Percentiles rank a stretch among this genome's conserved stretches.
Evolutionary conservation across 2,329 filamentous ascomycete species (phyloP).

Genomic region (Paracoccidioides lutzii): DNA sequence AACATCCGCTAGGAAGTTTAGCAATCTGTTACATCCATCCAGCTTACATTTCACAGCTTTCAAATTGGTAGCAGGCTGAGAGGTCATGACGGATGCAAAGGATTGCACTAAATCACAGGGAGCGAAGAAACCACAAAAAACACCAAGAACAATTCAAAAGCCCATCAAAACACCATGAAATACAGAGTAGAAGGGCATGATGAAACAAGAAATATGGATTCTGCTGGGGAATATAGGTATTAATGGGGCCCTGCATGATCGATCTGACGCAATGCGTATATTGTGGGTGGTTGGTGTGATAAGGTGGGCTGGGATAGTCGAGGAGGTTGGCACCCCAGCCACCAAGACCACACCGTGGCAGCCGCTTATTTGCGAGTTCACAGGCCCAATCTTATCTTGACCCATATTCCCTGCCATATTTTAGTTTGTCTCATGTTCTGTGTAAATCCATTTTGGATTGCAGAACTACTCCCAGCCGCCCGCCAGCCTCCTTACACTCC

Average conservation of each 20-base stretch:
- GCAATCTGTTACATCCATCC: background rate
- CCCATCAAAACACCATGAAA: background rate
- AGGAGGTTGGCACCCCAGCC: constrained; percentile 1
- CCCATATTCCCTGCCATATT: background rate
- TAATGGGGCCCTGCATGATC: background rate
- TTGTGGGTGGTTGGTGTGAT: constrained; percentile 5
- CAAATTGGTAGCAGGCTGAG: constrained; percentile 18
- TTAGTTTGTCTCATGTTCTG: background rate
- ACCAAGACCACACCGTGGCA: constrained; percentile 2
- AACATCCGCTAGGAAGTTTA: constrained; percentile 7
- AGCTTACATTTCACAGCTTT: constrained; percentile 29
- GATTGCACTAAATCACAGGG: constrained; percentile 11
- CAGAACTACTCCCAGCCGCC: background rate
- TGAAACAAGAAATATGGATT: background rate
- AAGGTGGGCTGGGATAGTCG: background rate
- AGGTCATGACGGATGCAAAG: constrained; percentile 16
- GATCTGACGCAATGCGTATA: background rate
- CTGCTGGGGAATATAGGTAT: background rate
- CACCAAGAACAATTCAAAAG: background rate
- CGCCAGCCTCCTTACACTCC: background rate
- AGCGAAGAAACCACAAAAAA: background rate
- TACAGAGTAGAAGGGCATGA: background rate
- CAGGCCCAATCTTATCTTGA: background rate
- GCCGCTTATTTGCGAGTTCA: constrained; percentile 4
- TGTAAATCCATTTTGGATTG: background rate